Evolutionary conservation across 306 rosid genomes (phyloP).

Genomic region (Bauhinia variegata): DNA sequence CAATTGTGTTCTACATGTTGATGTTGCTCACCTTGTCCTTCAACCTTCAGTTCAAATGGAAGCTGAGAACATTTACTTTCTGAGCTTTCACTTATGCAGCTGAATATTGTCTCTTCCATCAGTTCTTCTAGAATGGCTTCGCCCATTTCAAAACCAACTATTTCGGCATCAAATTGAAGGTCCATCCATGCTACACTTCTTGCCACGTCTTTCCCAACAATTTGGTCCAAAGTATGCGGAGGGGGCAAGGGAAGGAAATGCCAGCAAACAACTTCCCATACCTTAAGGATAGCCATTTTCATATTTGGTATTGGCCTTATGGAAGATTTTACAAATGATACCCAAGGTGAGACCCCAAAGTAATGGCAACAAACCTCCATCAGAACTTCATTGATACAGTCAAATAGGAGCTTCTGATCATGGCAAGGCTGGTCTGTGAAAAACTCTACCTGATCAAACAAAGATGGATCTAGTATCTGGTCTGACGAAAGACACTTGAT

Average conservation of each 20-base stretch:
- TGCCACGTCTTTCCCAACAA: conserved; percentile 77
- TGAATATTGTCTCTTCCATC: conserved; percentile 67
- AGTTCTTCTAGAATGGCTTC: conserved; percentile 76
- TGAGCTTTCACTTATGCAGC: conserved; percentile 45
- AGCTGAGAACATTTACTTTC: conserved; percentile 34
- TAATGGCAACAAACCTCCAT: conserved; percentile 60
- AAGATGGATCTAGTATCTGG: conserved; percentile 67
- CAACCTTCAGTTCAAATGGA: conserved; percentile 35
- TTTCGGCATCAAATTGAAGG: conserved; percentile 64
- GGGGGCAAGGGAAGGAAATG: conserved; percentile 68
- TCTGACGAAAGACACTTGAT: conserved; percentile 69
- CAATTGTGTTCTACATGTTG: conserved; percentile 40
- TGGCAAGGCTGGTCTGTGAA: conserved; percentile 59
- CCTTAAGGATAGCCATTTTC: conserved; percentile 49
- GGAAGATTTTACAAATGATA: conserved; percentile 53
- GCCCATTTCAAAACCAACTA: conserved; percentile 66
- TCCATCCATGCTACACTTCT: conserved; percentile 78
- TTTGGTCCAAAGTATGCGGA: conserved; percentile 79
- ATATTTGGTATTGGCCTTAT: conserved; percentile 52
- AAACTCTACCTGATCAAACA: conserved; percentile 58
- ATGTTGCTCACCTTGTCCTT: conserved; percentile 36
- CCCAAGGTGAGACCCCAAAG: conserved; percentile 61
- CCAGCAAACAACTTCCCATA: conserved; percentile 76
- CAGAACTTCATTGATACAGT: conserved; percentile 72
- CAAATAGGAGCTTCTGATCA: conserved; percentile 68